These are phyloP conservation scores for Solanum dulcamara DNA, from an alignment of 257 asterid genomes.

Conservation along the genomic window DNA sequence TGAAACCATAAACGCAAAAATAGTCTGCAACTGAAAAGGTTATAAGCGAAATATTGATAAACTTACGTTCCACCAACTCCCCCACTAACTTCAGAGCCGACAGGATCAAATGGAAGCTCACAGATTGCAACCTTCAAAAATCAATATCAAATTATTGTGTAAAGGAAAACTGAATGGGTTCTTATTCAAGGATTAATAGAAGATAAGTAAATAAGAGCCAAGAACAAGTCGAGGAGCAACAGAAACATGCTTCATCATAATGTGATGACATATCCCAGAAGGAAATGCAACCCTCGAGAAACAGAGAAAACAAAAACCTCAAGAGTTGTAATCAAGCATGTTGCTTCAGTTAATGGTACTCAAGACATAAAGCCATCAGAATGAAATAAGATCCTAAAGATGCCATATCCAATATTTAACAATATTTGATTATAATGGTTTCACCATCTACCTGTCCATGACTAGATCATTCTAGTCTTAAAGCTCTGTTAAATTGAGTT, in stretches of 20 bases:
- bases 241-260: background rate
- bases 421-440: background rate
- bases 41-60: background rate
- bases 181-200: background rate
- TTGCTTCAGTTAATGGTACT: background rate
- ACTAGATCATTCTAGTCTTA: background rate
- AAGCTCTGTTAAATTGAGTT: background rate
- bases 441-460: background rate
- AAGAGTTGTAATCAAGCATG: background rate
- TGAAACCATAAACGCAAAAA: background rate
- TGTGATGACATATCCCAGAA: background rate
- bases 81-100: slow-evolving; percentile 86
- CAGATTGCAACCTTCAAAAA: slow-evolving; percentile 72
- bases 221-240: background rate
- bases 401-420: background rate
- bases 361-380: background rate
- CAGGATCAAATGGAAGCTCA: slow-evolving; percentile 98
- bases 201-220: background rate
- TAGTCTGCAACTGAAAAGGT: background rate
- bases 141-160: background rate
- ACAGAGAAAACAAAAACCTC: background rate
- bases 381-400: background rate
- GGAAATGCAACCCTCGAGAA: background rate
- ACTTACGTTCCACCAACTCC: slow-evolving; percentile 99
- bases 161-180: background rate